These are phyloP conservation scores for Glomus cerebriforme DNA, from an alignment of 192 early-diverging fungal genomes.

Conservation along the genomic window DNA sequence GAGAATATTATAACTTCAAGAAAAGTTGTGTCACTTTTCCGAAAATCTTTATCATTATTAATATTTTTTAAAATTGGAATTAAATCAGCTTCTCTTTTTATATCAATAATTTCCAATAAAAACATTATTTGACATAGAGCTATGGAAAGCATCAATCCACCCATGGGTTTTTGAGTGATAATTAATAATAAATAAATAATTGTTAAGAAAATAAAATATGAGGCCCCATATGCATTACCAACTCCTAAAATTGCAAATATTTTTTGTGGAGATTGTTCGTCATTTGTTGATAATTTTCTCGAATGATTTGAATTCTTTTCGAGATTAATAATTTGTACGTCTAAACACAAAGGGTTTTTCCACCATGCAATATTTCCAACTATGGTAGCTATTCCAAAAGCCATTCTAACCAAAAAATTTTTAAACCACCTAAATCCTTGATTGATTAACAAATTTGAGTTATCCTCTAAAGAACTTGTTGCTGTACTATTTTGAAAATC, in stretches of 20 bases:
- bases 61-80: no score
- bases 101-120: slow-evolving; percentile 54
- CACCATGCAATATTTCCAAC: slow-evolving; percentile 58
- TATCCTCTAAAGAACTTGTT: neutral
- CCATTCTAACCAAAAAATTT: slow-evolving; percentile 54
- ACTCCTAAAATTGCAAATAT: slow-evolving; percentile 56
- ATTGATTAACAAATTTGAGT: neutral
- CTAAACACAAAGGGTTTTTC: slow-evolving; percentile 56
- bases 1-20: slow-evolving; percentile 51
- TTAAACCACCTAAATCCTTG: slow-evolving; percentile 36
- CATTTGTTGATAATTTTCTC: neutral
- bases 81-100: slow-evolving; percentile 38
- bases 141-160: slow-evolving; percentile 60
- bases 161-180: slow-evolving; percentile 81
- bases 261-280: slow-evolving; percentile 31
- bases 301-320: slow-evolving; percentile 13
- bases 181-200: slow-evolving; percentile 64
- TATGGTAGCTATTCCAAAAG: slow-evolving; percentile 55
- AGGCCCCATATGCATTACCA: slow-evolving; percentile 67
- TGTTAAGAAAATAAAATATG: slow-evolving; percentile 64
- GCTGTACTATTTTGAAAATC: neutral
- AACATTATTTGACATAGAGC: slow-evolving; percentile 47
- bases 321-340: slow-evolving; percentile 43
- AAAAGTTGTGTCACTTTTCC: slow-evolving; percentile 35
- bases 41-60: neutral